Conservation (phyloP, 1,284 basidiomycete species). For the Puccinia horiana region DNA sequence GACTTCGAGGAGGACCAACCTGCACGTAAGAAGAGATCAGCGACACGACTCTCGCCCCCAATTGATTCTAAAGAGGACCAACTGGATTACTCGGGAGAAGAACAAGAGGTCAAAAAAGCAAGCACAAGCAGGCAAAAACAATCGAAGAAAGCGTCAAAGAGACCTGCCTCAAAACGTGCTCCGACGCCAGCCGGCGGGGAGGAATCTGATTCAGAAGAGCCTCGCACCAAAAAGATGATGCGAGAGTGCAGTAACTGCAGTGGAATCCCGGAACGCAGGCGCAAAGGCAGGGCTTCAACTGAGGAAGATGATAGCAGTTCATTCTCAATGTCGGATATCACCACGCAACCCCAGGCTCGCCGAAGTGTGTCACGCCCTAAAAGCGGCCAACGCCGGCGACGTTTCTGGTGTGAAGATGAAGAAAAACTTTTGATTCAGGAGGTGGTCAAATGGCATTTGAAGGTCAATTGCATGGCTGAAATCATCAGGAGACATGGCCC, state of each 20-base stretch:
- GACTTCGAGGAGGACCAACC: not conserved
- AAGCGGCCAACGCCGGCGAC: not conserved
- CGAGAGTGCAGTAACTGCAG: not conserved
- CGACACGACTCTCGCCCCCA: not conserved
- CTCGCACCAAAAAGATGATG: not conserved
- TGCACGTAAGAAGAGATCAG: not conserved
- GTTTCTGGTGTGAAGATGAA: slow-evolving; percentile 39
- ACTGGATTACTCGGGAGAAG: not conserved
- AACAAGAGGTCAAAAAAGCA: not conserved
- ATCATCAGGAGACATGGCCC: slow-evolving; percentile 43
- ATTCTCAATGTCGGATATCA: not conserved
- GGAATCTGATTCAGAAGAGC: not conserved
- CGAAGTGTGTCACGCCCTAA: not conserved
- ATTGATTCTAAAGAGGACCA: not conserved
- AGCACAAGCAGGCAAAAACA: not conserved
- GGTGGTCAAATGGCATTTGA: slow-evolving; percentile 16
- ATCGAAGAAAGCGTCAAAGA: not conserved
- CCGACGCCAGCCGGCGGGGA: not conserved
- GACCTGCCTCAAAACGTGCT: not conserved
- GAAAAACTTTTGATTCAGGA: slow-evolving; percentile 42
- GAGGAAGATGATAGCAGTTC: not conserved
- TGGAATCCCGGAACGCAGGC: not conserved
- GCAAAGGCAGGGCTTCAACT: not conserved
- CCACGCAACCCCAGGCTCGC: not conserved
- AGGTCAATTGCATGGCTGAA: slow-evolving; percentile 28